phyloP scores from a whole-genome alignment of 768 basidiomycete genomes.

The Mycena belliarum region DNA sequence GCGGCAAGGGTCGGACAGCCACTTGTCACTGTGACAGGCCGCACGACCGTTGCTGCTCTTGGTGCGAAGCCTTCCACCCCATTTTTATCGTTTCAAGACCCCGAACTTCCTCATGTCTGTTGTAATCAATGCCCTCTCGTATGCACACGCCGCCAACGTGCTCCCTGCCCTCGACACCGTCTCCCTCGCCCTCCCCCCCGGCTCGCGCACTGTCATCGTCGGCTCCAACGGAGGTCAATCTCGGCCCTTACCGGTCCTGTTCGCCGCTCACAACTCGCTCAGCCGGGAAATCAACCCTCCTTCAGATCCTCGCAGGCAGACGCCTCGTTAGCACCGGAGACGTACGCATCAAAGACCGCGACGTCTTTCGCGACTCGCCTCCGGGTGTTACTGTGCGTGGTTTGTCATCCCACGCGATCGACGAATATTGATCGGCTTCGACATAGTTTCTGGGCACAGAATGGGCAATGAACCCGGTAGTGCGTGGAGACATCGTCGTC shows the following conservation, averaged over 20 bases:
- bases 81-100: no score
- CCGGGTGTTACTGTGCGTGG: slow-evolving; percentile 79
- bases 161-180: slow-evolving; percentile 65
- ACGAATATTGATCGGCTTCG: no score
- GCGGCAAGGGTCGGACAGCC: not conserved
- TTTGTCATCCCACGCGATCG: no score
- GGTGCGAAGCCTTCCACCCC: no score
- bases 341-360: slow-evolving; percentile 72
- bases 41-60: no score
- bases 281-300: slow-evolving; percentile 95
- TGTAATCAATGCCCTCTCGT: slow-evolving; percentile 56
- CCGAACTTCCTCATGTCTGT: slow-evolving; percentile 38
- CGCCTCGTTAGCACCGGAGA: slow-evolving; percentile 67
- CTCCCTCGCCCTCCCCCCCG: slow-evolving; percentile 64
- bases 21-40: not conserved
- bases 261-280: slow-evolving; percentile 16
- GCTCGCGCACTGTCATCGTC: slow-evolving; percentile 82
- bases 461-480: slow-evolving; percentile 95
- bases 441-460: slow-evolving; percentile 66
- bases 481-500: slow-evolving; percentile 87
- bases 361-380: slow-evolving; percentile 90
- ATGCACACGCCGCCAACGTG: slow-evolving; percentile 45
- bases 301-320: slow-evolving; percentile 94
- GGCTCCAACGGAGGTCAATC: slow-evolving; percentile 89
- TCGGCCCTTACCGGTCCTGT: slow-evolving; percentile 8